These are phyloP conservation scores for Asterionellopsis glacialis DNA, from an alignment of 108 stramenopile genomes.

Conservation along the genomic window DNA sequence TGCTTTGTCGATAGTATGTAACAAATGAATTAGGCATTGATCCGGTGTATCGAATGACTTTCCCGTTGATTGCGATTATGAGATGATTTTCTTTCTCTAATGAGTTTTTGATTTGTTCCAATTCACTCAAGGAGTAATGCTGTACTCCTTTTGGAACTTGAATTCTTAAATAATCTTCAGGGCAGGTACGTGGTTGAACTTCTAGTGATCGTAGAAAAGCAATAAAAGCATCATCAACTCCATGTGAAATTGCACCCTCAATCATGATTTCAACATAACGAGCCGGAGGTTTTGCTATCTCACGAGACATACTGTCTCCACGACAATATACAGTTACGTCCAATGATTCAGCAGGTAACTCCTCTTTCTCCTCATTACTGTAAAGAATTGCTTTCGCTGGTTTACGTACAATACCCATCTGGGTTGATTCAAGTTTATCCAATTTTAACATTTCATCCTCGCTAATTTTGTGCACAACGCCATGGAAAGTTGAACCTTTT, in stretches of 20 bases:
- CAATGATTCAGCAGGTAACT: background rate
- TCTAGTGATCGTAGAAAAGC: no score
- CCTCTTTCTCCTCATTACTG: background rate
- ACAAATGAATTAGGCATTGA: no score
- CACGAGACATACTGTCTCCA: background rate
- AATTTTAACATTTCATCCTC: conserved; percentile 11
- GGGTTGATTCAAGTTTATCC: conserved; percentile 3
- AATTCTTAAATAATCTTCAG: no score
- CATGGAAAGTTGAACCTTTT: conserved; percentile 12
- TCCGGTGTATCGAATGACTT: no score
- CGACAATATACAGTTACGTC: background rate
- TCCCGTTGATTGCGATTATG: no score
- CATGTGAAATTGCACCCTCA: conserved; percentile 14
- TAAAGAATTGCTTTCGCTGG: background rate
- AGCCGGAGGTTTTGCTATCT: conserved; percentile 7
- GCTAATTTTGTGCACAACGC: conserved; percentile 13
- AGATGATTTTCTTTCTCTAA: no score
- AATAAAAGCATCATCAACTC: background rate
- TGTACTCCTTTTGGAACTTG: no score
- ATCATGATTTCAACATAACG: conserved; percentile 18
- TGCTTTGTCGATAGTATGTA: no score
- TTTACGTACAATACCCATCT: background rate
- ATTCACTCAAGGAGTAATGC: no score
- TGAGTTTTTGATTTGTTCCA: no score
- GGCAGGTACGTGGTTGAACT: no score